Evolutionary conservation across 441 rosid species (phyloP).

Genomic region (Breynia disticha): DNA sequence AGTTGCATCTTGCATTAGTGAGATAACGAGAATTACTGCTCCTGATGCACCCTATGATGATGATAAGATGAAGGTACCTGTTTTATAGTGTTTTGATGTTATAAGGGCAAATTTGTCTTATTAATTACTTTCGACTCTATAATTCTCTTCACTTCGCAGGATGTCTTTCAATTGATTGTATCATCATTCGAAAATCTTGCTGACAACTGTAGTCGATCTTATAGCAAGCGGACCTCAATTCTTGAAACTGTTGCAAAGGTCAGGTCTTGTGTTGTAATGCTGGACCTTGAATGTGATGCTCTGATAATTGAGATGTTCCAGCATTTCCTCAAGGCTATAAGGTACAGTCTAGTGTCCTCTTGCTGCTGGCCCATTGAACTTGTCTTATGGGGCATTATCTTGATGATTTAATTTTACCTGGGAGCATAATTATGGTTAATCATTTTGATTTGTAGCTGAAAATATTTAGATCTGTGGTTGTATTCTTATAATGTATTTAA

Average conservation of each 20-base stretch:
- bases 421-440: background rate
- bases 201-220: constrained; percentile 66
- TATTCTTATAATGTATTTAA: too few relatives aligned
- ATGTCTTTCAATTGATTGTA: constrained; percentile 44
- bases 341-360: constrained; percentile 36
- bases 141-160: constrained; percentile 28
- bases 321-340: constrained; percentile 66
- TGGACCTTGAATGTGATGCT: constrained; percentile 94
- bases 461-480: background rate
- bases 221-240: constrained; percentile 58
- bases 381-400: background rate
- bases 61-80: constrained; percentile 75
- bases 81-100: background rate
- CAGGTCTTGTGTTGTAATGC: constrained; percentile 94
- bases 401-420: background rate
- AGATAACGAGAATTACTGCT: constrained; percentile 97
- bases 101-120: background rate
- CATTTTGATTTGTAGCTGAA: background rate
- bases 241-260: constrained; percentile 97
- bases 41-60: constrained; percentile 98
- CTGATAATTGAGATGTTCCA: constrained; percentile 87
- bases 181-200: constrained; percentile 68
- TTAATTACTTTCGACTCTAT: background rate
- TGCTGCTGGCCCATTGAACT: background rate
- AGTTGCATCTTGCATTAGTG: constrained; percentile 94